Base-by-base conservation (phyloP, 768 basidiomycete genomes). In the Mycena galopus region DNA sequence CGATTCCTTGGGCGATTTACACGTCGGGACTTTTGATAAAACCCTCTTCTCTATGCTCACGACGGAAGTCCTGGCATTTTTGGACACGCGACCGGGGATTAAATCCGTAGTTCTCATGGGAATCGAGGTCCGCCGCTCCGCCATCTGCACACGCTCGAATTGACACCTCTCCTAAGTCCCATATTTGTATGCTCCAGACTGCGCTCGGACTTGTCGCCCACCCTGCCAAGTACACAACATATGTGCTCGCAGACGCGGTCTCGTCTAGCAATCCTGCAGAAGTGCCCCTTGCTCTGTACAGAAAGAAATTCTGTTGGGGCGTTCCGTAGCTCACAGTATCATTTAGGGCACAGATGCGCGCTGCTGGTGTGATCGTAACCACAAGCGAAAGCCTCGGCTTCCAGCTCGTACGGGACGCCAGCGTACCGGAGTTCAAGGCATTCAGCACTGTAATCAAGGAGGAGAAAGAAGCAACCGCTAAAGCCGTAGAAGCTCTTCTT, bases 171-270 rank as follows among this genome's bases (percentile, higher is more conserved):
- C 19, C n/a, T n/a, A 74, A 96, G 96, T 89, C 94, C 19, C 96
- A 97, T 76, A 90, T 98, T 71, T 98, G 96, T 77, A 90, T 97
- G 11, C 86, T 96, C 8, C 96, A 97, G 80, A 94, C 95, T 0
- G 87, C 92, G 0, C 83, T 96, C 21, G 91, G 93, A 71, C 86
- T 97, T 16, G 80, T 93, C 4, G 68, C 78, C 5, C 76, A 77
- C 44, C 78, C 84, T 53, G 79, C 86, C 69, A 67, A 69, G 27
- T 81, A 83, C 68, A 77, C 77, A 11, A 90, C 94, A 8, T 89
- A 94, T 79, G 86, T 96, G 44, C 83, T 96, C 27, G 94, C 93
- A 2, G 96, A 98, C 77, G 95, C 92, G 19, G 91, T 97, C 19
- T 95, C 94, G 3, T 94, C 92, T 33, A 92, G 89, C 75, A 95